Conservation (phyloP, 768 basidiomycete genomes). For the Podaxis sp. region DNA sequence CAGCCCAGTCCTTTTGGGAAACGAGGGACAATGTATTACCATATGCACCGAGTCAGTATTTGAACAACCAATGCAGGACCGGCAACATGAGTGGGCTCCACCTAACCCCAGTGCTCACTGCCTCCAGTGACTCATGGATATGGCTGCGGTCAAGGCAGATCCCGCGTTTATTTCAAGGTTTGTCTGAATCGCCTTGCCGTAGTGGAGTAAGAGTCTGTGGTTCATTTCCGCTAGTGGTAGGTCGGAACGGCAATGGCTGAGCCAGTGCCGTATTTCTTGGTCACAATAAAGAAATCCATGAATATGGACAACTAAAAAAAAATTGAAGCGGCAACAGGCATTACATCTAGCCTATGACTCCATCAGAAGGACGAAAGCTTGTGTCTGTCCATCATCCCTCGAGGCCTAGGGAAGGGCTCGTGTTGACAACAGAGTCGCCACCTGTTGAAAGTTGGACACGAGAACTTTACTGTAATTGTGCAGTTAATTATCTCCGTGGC, state of each 20-base stretch:
- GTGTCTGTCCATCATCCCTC: not conserved
- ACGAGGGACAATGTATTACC: too few relatives aligned
- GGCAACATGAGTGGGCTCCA: too few relatives aligned
- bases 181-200: not conserved
- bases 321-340: not conserved
- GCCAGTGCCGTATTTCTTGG: not conserved
- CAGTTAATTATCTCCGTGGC: too few relatives aligned
- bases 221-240: slow-evolving; percentile 1
- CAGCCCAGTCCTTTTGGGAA: too few relatives aligned
- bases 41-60: too few relatives aligned
- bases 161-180: not conserved
- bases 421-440: too few relatives aligned
- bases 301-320: not conserved
- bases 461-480: too few relatives aligned
- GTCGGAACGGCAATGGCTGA: not conserved
- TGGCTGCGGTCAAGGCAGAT: not conserved
- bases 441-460: not conserved
- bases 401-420: not conserved
- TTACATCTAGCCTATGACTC: not conserved
- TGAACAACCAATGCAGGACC: too few relatives aligned
- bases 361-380: not conserved
- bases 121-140: too few relatives aligned
- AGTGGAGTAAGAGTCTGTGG: not conserved
- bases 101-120: too few relatives aligned
- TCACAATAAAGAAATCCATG: not conserved